These are phyloP conservation scores for Sclerotinia trifoliorum DNA, from an alignment of 2,329 filamentous ascomycete species.

Conservation along the genomic window DNA sequence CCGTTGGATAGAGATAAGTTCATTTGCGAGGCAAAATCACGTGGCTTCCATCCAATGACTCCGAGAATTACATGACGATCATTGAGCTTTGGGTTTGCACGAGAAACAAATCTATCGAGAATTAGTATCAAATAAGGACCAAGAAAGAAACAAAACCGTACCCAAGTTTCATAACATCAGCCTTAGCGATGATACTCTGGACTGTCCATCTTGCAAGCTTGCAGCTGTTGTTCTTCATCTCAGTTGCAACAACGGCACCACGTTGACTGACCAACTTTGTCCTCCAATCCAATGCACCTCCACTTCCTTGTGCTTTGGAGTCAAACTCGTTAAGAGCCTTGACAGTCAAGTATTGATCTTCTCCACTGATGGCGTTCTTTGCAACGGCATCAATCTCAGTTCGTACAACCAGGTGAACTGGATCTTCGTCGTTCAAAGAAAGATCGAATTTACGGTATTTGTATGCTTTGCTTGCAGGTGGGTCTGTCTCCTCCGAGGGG, in stretches of 20 bases:
- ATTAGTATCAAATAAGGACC: not conserved
- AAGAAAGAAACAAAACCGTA: constrained; percentile 48
- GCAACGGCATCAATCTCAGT: constrained; percentile 94
- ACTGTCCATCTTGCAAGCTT: constrained; percentile 98
- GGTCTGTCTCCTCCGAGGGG: constrained; percentile 85
- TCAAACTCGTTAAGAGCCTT: constrained; percentile 99
- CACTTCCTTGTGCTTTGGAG: constrained; percentile 92
- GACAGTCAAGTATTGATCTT: constrained; percentile 87
- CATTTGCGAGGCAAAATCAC: constrained; percentile 97
- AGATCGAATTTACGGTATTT: constrained; percentile 97
- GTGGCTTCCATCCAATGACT: constrained; percentile 95
- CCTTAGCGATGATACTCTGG: constrained; percentile 92
- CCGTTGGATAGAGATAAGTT: constrained; percentile 95
- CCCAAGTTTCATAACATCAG: constrained; percentile 99
- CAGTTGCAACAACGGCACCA: constrained; percentile 94
- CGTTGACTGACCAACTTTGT: constrained; percentile 91
- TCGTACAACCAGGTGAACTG: constrained; percentile 87
- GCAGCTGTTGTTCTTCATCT: constrained; percentile 99
- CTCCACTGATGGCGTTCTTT: constrained; percentile 89
- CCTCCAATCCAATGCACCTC: constrained; percentile 94
- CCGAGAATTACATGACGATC: constrained; percentile 94
- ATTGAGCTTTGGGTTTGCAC: constrained; percentile 85
- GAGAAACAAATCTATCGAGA: constrained; percentile 80
- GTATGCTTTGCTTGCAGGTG: constrained; percentile 94
- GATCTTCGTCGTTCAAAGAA: constrained; percentile 85